These are phyloP conservation scores for Cunninghamia lanceolata DNA, from an alignment of 75 land plant species.

Conservation along the genomic window DNA sequence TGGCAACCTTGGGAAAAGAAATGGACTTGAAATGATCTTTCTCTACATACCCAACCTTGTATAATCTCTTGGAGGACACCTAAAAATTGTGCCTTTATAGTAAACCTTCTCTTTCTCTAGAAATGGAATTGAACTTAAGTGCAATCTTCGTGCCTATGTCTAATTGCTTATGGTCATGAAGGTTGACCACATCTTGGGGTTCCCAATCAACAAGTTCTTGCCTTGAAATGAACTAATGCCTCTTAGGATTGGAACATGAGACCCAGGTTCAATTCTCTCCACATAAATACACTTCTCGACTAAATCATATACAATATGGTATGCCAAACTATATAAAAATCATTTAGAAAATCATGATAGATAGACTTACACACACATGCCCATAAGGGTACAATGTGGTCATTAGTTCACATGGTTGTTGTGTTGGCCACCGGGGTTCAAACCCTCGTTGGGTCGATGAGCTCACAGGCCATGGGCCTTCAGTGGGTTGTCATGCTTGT, in stretches of 20 bases:
- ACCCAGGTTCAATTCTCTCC: conserved; percentile 71
- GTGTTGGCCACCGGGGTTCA: too few species aligned
- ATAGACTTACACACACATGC: too few species aligned
- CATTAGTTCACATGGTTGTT: too few species aligned
- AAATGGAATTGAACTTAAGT: not conserved
- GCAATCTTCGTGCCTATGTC: not conserved
- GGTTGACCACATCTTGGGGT: conserved; percentile 33
- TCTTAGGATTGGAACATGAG: conserved; percentile 69
- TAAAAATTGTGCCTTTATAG: not conserved
- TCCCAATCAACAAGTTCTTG: conserved; percentile 46
- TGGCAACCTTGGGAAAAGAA: not conserved
- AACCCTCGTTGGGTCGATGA: too few species aligned
- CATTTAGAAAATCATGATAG: too few species aligned
- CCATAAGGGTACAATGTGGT: too few species aligned
- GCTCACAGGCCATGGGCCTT: too few species aligned
- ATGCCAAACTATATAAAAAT: too few species aligned
- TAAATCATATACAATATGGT: conserved; percentile 50
- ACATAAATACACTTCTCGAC: conserved; percentile 82
- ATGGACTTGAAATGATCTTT: not conserved
- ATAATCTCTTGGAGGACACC: not conserved
- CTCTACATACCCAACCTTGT: not conserved
- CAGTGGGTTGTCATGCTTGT: too few species aligned
- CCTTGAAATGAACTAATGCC: conserved; percentile 62
- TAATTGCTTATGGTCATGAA: not conserved
- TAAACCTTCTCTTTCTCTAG: not conserved